Evolutionary conservation across 129 eudicot species (phyloP).

Genomic region (Centaurea solstitialis): DNA sequence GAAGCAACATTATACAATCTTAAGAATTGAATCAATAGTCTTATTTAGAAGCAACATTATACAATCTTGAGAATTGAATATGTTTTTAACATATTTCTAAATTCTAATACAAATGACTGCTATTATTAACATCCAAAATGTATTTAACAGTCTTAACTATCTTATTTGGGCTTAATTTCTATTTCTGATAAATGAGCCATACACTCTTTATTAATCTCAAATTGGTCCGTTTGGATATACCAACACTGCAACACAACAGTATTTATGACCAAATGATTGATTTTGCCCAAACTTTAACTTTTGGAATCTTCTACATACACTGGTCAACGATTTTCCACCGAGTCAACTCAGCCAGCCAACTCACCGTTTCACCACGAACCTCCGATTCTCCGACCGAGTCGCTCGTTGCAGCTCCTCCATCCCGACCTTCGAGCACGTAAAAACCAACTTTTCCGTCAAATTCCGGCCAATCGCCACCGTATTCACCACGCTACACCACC

Average conservation of each 20-base stretch:
- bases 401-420: slow-evolving; percentile 39
- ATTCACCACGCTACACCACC: slow-evolving; percentile 42
- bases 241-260: background rate
- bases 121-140: background rate
- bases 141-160: no score
- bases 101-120: background rate
- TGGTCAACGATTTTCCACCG: background rate
- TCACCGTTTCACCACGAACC: slow-evolving; percentile 28
- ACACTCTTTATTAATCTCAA: no score
- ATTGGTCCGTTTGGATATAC: background rate
- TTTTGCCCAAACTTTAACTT: background rate
- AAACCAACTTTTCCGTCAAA: slow-evolving; percentile 25
- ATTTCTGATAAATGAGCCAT: background rate
- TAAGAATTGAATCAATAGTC: no score
- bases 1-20: background rate
- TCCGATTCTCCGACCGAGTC: slow-evolving; percentile 22
- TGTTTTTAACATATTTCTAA: no score
- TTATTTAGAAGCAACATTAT: no score
- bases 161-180: no score
- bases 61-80: background rate
- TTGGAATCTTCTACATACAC: no score
- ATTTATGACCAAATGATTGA: no score
- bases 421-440: slow-evolving; percentile 37
- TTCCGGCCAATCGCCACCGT: slow-evolving; percentile 20
- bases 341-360: slow-evolving; percentile 8